These are phyloP conservation scores for Platanthera guangdongensis DNA, from an alignment of 106 monocot genomes.

Conservation along the genomic window DNA sequence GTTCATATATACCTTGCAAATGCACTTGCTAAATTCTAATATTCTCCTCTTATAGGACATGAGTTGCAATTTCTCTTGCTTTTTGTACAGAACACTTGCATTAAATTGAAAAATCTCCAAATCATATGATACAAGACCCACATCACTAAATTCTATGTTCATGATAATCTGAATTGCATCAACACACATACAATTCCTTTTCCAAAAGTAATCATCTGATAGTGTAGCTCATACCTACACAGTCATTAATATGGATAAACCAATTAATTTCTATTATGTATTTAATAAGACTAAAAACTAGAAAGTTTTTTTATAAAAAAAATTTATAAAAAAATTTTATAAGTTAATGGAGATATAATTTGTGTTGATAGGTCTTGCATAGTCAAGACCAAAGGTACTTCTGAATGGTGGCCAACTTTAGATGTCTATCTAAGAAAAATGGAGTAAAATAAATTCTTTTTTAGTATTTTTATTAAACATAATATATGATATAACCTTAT, in stretches of 20 bases:
- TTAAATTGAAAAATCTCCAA: constrained; percentile 2
- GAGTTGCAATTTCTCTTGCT: constrained; percentile 74
- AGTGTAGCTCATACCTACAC: constrained; percentile 70
- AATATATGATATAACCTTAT: constrained; percentile 23
- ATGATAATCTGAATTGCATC: background rate
- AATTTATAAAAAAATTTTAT: background rate
- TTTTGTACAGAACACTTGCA: constrained; percentile 78
- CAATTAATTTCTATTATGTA: background rate
- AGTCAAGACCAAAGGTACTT: constrained; percentile 65
- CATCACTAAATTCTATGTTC: background rate
- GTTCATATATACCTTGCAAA: constrained; percentile 42
- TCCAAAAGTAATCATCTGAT: constrained; percentile 74
- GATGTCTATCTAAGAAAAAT: constrained; percentile 52
- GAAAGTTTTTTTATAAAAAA: background rate
- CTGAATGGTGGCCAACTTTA: constrained; percentile 76
- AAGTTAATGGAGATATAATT: constrained; percentile 29
- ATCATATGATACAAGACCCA: background rate
- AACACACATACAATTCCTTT: constrained; percentile 30
- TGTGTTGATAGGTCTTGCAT: constrained; percentile 49
- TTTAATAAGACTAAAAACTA: background rate
- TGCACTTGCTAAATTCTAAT: constrained; percentile 75
- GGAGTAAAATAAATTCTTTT: background rate
- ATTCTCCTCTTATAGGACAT: constrained; percentile 68
- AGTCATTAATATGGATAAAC: background rate
- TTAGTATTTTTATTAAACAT: background rate